Evolutionary conservation across 2,329 filamentous ascomycete species (phyloP), one percentile per base, ranked within the genome.

Genomic region (Alternaria ethzedia): DNA sequence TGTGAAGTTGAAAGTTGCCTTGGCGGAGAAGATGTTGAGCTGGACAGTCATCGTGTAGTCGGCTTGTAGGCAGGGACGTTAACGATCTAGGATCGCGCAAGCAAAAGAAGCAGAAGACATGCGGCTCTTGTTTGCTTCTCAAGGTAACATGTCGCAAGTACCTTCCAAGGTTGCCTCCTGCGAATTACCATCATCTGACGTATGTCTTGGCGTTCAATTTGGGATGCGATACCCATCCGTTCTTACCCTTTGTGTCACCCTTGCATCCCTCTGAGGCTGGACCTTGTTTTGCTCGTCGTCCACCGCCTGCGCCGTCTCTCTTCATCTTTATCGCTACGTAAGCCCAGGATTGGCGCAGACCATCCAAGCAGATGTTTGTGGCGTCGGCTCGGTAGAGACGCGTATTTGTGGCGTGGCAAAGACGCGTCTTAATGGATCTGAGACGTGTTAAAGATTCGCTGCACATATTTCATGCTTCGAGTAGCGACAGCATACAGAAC

Each of bases 131-230:
- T 26, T 51, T 50, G 43, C 20, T 57, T 17, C 51, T 10, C 20
- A 23, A 28, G 21, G 26, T 52, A 52, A 20, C 21, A 52, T 51
- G 17, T 52, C 25, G 46, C 41, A 47, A 12, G 46, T 26, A 62
- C 59, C 11, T 44, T n/a, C n/a, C n/a, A n/a, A n/a, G n/a, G n/a
- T n/a, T 54, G 50, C 55, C 23, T 54, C 28, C 36, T 41, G 30
- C 17, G 17, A 54, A 59, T 59, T 59, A 62, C 59, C 55, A 28
- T 44, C 20, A 32, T 59, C 60, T 63, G 60, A 63, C 60, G 60
- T 63, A 62, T 54, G 60, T 44, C 60, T 59, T 63, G 56, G 60
- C 60, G 32, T 44, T 21, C 17, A 9, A 7, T 52, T 57, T 46
- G n/a, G 47, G 51, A 52, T 47, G 17, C 30, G 41, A 57, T 25